Percentiles rank a stretch among this genome's conserved stretches.
phyloP scores from a whole-genome alignment of 2,329 filamentous ascomycete species.

The Talaromyces sp. region DNA sequence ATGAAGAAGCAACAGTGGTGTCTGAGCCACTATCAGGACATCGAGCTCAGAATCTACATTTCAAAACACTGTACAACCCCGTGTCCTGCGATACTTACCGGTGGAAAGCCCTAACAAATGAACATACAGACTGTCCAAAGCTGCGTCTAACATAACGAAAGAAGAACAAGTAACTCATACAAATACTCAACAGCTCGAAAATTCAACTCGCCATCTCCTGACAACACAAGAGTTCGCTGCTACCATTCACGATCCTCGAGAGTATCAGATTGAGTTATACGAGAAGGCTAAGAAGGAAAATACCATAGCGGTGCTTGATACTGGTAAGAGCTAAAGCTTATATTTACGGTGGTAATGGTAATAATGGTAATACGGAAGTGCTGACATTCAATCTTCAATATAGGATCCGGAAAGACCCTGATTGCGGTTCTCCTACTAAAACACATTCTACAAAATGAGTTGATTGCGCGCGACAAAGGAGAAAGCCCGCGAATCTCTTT shows the following conservation, averaged over 20 bases:
- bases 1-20: conserved; percentile 17
- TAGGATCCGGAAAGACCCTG: conserved; percentile 89
- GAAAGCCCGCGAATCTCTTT: conserved; percentile 65
- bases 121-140: conserved; percentile 30
- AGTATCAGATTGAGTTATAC: conserved; percentile 90
- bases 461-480: conserved; percentile 60
- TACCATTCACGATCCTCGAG: conserved; percentile 72
- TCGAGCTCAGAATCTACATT: conserved; percentile 45
- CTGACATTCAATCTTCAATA: not conserved
- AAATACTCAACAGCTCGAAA: conserved; percentile 35
- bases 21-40: conserved; percentile 22
- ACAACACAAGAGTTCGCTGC: conserved; percentile 45
- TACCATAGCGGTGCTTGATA: conserved; percentile 87
- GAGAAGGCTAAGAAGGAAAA: conserved; percentile 80
- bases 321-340: conserved; percentile 28
- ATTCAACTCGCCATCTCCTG: conserved; percentile 50
- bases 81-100: conserved; percentile 5
- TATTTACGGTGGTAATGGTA: not conserved
- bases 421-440: conserved; percentile 82
- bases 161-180: conserved; percentile 31
- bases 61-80: conserved; percentile 40
- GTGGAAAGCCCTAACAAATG: not conserved
- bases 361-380: not conserved
- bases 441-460: conserved; percentile 68
- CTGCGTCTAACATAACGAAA: conserved; percentile 36